phyloP scores from a whole-genome alignment of 768 basidiomycete species.

The Russula abietina region DNA sequence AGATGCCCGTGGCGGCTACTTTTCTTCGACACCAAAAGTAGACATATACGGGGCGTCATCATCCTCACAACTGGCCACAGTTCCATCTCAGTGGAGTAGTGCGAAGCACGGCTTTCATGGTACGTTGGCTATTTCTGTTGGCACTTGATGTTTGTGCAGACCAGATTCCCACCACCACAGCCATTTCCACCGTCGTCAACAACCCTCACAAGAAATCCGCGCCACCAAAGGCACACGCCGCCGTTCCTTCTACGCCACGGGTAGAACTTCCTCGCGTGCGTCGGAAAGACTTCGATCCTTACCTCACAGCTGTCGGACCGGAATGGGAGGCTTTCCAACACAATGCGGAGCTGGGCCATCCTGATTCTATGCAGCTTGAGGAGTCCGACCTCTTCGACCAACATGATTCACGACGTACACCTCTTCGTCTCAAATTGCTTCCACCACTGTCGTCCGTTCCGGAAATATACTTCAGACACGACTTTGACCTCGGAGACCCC shows the following conservation, averaged over 20 bases:
- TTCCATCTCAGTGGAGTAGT: conserved; percentile 72
- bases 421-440: conserved; percentile 36
- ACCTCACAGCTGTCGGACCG: conserved; percentile 60
- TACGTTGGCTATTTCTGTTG: conserved; percentile 32
- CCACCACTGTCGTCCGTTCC: conserved; percentile 76
- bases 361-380: conserved; percentile 32
- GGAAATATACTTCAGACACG: conserved; percentile 65
- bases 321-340: conserved; percentile 76
- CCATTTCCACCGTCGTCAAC: conserved; percentile 90
- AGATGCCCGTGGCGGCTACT: conserved; percentile 58
- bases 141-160: neutral
- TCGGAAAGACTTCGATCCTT: conserved; percentile 79
- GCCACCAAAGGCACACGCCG: conserved; percentile 82
- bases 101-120: conserved; percentile 86
- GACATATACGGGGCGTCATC: conserved; percentile 40
- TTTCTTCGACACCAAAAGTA: conserved; percentile 39
- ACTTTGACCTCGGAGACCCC: conserved; percentile 80
- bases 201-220: conserved; percentile 80
- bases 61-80: conserved; percentile 45
- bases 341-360: conserved; percentile 32
- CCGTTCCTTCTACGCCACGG: conserved; percentile 63
- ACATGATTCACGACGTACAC: conserved; percentile 29
- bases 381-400: conserved; percentile 12
- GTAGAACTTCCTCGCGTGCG: conserved; percentile 76
- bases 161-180: conserved; percentile 37